Percentiles rank a stretch among this genome's conserved stretches.
phyloP scores from a whole-genome alignment of 1,284 basidiomycete genomes.

The Tilletia setariae region DNA sequence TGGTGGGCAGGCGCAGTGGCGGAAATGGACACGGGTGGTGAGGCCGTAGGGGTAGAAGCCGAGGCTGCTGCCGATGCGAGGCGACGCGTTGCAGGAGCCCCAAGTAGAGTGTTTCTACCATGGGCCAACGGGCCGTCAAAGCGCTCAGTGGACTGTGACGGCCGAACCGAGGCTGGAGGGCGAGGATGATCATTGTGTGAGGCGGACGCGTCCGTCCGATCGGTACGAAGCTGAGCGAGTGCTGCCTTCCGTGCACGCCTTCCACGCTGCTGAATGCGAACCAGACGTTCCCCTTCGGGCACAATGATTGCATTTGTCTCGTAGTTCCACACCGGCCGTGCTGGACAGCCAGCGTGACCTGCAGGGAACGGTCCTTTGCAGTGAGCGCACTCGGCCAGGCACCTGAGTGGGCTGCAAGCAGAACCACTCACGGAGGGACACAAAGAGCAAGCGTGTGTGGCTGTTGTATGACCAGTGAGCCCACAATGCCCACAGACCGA shows the following conservation, averaged over 20 bases:
- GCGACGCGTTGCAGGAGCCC: no score
- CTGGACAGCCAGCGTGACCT: not conserved
- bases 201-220: no score
- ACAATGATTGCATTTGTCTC: not conserved
- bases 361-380: not conserved
- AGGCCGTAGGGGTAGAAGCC: no score
- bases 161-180: no score
- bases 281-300: conserved; percentile 9
- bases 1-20: no score
- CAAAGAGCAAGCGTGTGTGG: not conserved
- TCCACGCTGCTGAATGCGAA: not conserved
- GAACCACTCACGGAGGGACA: not conserved
- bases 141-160: no score
- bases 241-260: not conserved
- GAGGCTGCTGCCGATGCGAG: no score
- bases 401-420: not conserved
- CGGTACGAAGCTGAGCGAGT: no score
- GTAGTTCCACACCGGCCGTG: not conserved
- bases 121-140: no score
- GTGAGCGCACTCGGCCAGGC: conserved; percentile 6
- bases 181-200: no score
- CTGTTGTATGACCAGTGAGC: not conserved
- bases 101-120: no score
- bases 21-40: no score
- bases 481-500: not conserved